A percentile compares a stretch with the other conserved stretches of the same genome.
Evolutionary conservation across 371 early-diverging fungal species (phyloP).

Genomic region (Phascolomyces articulosus): DNA sequence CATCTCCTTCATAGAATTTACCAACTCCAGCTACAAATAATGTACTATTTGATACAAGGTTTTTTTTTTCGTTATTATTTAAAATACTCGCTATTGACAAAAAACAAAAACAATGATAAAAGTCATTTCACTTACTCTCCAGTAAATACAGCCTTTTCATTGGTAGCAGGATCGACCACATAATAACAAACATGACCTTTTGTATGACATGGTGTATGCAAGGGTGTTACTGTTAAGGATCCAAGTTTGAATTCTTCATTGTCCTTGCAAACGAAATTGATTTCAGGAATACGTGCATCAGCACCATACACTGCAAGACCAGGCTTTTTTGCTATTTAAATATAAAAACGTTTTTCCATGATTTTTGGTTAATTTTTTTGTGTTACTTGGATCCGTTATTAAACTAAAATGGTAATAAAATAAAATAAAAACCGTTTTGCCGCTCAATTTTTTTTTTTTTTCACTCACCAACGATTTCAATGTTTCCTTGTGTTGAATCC

Average conservation of each 20-base stretch:
- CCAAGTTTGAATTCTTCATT: constrained; percentile 79
- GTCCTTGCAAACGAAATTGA: constrained; percentile 77
- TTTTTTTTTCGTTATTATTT: too few relatives aligned
- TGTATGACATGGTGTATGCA: constrained; percentile 89
- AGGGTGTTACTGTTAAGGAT: constrained; percentile 61
- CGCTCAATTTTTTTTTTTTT: too few relatives aligned
- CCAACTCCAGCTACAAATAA: constrained; percentile 76
- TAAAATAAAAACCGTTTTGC: constrained; percentile 19
- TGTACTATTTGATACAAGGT: too few relatives aligned
- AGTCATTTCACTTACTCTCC: constrained; percentile 48
- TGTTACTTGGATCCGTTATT: constrained; percentile 22
- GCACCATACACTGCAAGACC: constrained; percentile 83
- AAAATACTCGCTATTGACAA: too few relatives aligned
- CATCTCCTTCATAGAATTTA: constrained; percentile 91
- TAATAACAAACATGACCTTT: constrained; percentile 86
- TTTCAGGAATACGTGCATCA: constrained; percentile 81
- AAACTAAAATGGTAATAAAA: constrained; percentile 7
- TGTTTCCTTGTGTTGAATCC: constrained; percentile 84
- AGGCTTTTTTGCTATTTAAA: constrained; percentile 53
- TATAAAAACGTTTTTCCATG: neutral
- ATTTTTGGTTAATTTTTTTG: neutral
- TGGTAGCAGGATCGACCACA: constrained; percentile 59
- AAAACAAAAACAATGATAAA: too few relatives aligned
- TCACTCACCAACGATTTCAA: constrained; percentile 46
- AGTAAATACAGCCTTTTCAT: constrained; percentile 49